Conservation (phyloP, 2,329 filamentous ascomycete species). For the Alternaria infectoria region DNA sequence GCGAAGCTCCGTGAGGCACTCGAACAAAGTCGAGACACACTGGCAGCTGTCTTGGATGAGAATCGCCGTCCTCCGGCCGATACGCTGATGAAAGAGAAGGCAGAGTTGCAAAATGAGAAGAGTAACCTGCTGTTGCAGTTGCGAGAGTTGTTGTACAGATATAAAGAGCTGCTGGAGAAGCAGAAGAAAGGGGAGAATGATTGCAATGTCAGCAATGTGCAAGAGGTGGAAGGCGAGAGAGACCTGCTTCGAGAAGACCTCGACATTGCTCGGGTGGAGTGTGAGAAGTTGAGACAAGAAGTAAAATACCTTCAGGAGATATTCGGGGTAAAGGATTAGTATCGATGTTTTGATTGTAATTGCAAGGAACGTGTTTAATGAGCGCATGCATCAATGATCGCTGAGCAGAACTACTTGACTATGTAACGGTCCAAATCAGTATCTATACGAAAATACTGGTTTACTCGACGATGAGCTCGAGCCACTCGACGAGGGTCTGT, state of each 20-base stretch:
- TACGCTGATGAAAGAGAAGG: background rate
- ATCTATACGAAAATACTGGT: slow-evolving; percentile 5
- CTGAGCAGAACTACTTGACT: background rate
- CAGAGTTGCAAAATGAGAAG: background rate
- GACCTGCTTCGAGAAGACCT: no score
- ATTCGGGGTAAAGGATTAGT: background rate
- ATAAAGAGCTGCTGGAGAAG: background rate
- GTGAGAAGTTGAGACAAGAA: background rate
- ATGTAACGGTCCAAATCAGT: background rate
- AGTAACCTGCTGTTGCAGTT: background rate
- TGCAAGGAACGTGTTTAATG: no score
- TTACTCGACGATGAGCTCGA: slow-evolving; percentile 23
- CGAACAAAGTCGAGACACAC: background rate
- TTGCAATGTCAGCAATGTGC: no score
- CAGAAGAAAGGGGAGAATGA: background rate
- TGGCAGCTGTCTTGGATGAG: background rate
- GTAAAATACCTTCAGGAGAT: background rate
- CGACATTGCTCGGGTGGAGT: background rate
- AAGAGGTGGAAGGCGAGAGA: no score
- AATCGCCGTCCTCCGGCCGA: background rate
- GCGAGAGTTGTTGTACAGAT: background rate
- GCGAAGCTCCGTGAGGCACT: background rate
- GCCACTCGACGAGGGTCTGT: slow-evolving; percentile 20
- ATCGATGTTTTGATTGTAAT: no score
- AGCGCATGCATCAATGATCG: background rate